Evolutionary conservation across 1,284 basidiomycete species (phyloP), one percentile per base, ranked within the genome.

Genomic region (Moesziomyces antarcticus): DNA sequence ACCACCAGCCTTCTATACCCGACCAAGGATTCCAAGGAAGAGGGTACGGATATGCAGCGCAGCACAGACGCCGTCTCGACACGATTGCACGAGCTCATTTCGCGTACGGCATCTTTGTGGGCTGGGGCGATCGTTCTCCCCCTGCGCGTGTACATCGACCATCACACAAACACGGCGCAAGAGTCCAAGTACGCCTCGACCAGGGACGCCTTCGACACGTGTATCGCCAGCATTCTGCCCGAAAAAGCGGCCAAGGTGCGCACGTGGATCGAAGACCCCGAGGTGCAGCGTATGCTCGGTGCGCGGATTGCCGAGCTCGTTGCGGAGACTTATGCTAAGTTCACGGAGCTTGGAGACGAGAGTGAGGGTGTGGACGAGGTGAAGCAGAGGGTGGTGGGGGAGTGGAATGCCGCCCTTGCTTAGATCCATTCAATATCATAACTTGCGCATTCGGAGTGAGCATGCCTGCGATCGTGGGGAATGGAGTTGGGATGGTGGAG

Each of bases 1-100:
- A 75, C 73, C 1, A 70, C 69, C 7, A 41, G 69, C 3, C 20
- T 75, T 13, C 53, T 75, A 44, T 68, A 65, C 22, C 69, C 73
- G 1, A 56, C 71, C 21, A 5, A 10, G 37, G 21, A 10, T 3
- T 3, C 5, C 14, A 40, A 16, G 20, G 43, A 13, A 3, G 21
- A 13, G 11, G 21, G 22, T 24, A 18, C 60, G 25, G 52, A 56
- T 22, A 69, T 73, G 71, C 33, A 69, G 18, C 41, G 56, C n/a
- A 54, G 48, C 22, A 50, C 61, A 5, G 45, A 27, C 18, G 24
- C 37, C 30, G 52, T 73, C 6, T 47, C 47, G 0, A 13, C 49
- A 9, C 30, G 40, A 21, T 42, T 73, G 21, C 43, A 60, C 5
- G 25, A 41, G 1, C 11, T 62, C 20, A 52, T 69, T 51, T 33